phyloP scores from a whole-genome alignment of 1,284 basidiomycete species.

The Tilletia indica region DNA sequence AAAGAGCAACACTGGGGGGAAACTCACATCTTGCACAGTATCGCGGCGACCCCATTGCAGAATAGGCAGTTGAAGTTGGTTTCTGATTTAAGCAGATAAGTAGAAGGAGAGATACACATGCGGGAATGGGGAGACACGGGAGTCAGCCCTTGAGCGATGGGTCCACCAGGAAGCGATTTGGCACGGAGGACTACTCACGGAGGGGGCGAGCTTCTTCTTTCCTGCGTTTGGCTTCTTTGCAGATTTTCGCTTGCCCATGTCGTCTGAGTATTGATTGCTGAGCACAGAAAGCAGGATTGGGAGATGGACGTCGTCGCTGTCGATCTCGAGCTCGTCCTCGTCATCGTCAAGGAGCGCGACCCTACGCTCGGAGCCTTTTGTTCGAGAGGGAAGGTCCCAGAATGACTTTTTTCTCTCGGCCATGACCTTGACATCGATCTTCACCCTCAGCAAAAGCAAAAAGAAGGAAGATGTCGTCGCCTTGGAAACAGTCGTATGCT shows the following conservation, averaged over 20 bases:
- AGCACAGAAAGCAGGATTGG: neutral
- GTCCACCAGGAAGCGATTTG: neutral
- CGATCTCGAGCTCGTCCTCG: neutral
- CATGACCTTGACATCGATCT: neutral
- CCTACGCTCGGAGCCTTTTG: conserved; percentile 6
- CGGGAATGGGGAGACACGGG: neutral
- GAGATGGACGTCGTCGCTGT: neutral
- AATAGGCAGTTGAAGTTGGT: conserved; percentile 65
- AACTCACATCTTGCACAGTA: conserved; percentile 76
- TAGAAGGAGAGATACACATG: neutral
- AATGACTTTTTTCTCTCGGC: too few relatives aligned
- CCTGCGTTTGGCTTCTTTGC: conserved; percentile 41
- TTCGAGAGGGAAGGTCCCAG: neutral
- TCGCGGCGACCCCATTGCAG: conserved; percentile 84
- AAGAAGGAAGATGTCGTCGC: neutral
- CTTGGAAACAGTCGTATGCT: conserved; percentile 35
- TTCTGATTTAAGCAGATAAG: conserved; percentile 32
- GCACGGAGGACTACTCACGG: conserved; percentile 28
- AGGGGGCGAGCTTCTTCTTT: conserved; percentile 38
- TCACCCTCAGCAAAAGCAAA: neutral
- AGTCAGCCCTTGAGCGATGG: neutral
- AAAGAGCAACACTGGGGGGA: conserved; percentile 62
- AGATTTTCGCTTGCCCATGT: conserved; percentile 46
- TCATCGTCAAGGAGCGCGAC: neutral
- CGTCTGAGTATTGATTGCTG: neutral